Conservation (phyloP, 2,329 filamentous ascomycete genomes). For the Sclerotinia subarctica region DNA sequence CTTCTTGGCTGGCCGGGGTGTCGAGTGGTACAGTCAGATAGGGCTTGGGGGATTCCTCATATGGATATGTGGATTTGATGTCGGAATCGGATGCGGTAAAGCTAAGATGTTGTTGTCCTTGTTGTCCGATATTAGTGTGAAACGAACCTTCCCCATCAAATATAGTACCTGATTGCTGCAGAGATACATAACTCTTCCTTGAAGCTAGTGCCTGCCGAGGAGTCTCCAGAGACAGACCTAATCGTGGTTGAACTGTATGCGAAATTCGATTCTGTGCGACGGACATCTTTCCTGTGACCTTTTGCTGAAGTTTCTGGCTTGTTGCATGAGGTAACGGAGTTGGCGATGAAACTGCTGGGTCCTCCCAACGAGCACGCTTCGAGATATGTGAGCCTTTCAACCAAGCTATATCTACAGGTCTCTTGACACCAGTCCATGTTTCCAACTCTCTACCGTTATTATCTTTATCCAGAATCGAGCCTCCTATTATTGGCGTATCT, state of each 20-base stretch:
- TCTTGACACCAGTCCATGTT: constrained; percentile 24
- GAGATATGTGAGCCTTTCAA: constrained; percentile 36
- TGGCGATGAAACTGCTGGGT: constrained; percentile 31
- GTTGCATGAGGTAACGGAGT: constrained; percentile 28
- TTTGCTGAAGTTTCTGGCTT: not conserved
- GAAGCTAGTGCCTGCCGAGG: not conserved
- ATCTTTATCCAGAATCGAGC: not conserved
- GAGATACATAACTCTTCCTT: not conserved
- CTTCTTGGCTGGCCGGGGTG: not conserved
- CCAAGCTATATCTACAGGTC: constrained; percentile 31
- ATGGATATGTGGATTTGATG: not conserved
- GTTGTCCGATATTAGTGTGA: constrained; percentile 9
- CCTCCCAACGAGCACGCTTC: constrained; percentile 36
- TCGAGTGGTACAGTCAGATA: not conserved
- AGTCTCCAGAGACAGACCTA: not conserved
- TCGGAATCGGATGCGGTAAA: not conserved
- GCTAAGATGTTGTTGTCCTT: not conserved
- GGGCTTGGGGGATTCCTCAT: not conserved
- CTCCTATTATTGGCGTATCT: constrained; percentile 10
- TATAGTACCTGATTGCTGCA: not conserved
- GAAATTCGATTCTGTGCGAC: not conserved
- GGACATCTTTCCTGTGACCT: not conserved
- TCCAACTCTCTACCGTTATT: not conserved
- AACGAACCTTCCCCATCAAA: not conserved
- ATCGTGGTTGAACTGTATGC: not conserved